Base-by-base conservation (phyloP, 441 rosid species). In the Mallotus repandus region DNA sequence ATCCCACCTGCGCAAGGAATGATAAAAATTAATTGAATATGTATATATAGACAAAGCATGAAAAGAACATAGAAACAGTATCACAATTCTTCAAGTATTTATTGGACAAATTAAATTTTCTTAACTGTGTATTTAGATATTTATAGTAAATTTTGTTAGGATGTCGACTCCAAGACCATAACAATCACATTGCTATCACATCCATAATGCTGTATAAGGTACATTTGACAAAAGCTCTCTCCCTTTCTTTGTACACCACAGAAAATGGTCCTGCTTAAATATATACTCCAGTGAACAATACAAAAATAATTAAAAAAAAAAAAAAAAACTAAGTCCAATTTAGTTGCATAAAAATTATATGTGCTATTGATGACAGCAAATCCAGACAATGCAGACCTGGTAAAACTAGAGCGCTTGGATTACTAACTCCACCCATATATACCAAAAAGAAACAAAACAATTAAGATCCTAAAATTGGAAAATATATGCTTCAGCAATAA, bases 1-100 rank as follows among this genome's bases (percentile, higher is more conserved):
- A 84, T 96, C 99, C 99, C 99, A 96, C 86, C 99, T 96, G 90
- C 83, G 83, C 70, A 78, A 79, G 55, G 63, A 54, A 74, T 74
- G 25, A 38, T 38, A 38, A 38, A 38, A 71, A 69, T 15, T 16
- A 12, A 0, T 15, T 3, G 7, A 16, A 9, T 35, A 69, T 4
- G 21, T 14, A 29, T 22, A 63, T 22, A 38, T 21, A 13, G 66
- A 7, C 49, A 29, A 62, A 53, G 41, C 18, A 68, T 25, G 25
- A 41, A 35, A 71, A 49, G 9, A 18, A 4, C 9, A 56, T 2
- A 78, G 8, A 41, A 3, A 21, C 35, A 48, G 22, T 45, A 25
- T 54, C 2, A 55, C 14, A 19, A 55, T 46, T 48, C 11, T 15
- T 45, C 54, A 76, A 70, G 50, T 50, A 52, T 73, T 32, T 18